phyloP scores from a whole-genome alignment of 2,329 filamentous ascomycete species.

The Zopfia rhizophila region DNA sequence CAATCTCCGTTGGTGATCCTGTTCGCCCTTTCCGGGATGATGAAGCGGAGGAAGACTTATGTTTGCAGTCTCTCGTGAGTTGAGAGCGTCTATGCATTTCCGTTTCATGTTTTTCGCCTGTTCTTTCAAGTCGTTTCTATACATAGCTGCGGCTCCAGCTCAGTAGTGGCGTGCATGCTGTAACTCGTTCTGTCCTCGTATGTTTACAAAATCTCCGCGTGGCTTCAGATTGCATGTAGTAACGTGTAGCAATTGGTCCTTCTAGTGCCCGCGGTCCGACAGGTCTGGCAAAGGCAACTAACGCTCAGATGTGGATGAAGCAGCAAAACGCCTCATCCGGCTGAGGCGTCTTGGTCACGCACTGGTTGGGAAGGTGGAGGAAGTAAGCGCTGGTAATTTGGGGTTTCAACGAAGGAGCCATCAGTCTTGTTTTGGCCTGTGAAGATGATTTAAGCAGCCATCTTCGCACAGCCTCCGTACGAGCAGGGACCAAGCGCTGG shows the following conservation, averaged over 20 bases:
- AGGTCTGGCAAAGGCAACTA: constrained; percentile 31
- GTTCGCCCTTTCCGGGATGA: constrained; percentile 44
- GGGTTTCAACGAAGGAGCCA: constrained; percentile 39
- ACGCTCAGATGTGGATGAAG: constrained; percentile 28
- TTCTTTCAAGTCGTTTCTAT: constrained; percentile 20
- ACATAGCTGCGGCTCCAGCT: constrained; percentile 25
- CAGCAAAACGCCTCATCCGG: constrained; percentile 35
- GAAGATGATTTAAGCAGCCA: constrained; percentile 35
- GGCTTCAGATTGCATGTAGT: constrained; percentile 37
- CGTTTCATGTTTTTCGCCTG: constrained; percentile 19
- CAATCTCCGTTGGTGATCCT: constrained; percentile 51
- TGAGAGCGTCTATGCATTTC: constrained; percentile 30
- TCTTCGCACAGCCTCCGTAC: constrained; percentile 39
- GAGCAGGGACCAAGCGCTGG: constrained; percentile 40
- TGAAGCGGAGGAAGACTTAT: constrained; percentile 35
- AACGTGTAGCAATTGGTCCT: constrained; percentile 35
- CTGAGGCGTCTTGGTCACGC: constrained; percentile 29
- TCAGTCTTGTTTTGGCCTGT: constrained; percentile 37
- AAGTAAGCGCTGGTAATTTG: constrained; percentile 45
- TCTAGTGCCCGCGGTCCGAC: constrained; percentile 27
- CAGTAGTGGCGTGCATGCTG: constrained; percentile 13
- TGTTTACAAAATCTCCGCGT: constrained; percentile 35
- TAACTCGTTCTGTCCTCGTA: constrained; percentile 22
- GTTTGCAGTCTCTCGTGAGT: constrained; percentile 36
- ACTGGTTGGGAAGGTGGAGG: constrained; percentile 33